These are phyloP conservation scores for Venturia nashicola DNA, from an alignment of 2,329 filamentous ascomycete genomes.

Conservation along the genomic window DNA sequence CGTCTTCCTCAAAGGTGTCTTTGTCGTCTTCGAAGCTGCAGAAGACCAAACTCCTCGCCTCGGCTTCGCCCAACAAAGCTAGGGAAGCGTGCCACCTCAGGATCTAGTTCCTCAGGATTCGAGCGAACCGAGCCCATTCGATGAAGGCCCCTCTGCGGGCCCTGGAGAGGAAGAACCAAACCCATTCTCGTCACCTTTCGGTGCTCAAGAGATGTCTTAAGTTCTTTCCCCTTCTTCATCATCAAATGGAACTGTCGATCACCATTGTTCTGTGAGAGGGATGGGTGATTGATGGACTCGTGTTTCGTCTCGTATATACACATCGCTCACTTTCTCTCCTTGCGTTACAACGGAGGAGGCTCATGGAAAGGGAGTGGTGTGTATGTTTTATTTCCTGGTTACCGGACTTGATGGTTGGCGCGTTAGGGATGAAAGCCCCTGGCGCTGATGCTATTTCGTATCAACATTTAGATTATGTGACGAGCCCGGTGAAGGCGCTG, in stretches of 20 bases:
- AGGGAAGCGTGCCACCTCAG: slow-evolving; percentile 3
- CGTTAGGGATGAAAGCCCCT: slow-evolving; percentile 4
- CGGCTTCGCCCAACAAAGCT: slow-evolving; percentile 30
- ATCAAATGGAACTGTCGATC: not conserved
- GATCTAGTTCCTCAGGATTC: slow-evolving; percentile 1
- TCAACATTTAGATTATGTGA: not conserved
- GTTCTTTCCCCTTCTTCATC: not conserved
- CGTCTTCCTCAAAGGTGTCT: slow-evolving; percentile 66
- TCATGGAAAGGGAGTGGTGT: not conserved
- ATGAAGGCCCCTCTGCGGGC: not conserved
- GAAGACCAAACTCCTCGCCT: slow-evolving; percentile 25
- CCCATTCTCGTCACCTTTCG: not conserved
- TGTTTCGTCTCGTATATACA: not conserved
- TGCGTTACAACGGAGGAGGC: not conserved
- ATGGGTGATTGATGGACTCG: not conserved
- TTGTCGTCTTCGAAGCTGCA: slow-evolving; percentile 54
- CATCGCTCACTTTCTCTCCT: not conserved
- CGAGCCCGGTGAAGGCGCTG: not conserved
- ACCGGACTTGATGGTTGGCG: not conserved
- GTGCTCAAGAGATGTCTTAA: not conserved
- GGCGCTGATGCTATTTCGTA: not conserved
- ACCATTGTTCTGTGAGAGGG: not conserved
- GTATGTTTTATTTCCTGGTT: not conserved
- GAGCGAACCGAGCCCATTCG: slow-evolving; percentile 6
- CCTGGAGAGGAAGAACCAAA: not conserved